Percentiles rank a stretch among this genome's conserved stretches.
Conservation (phyloP, 257 asterid genomes). For the Linaria vulgaris region DNA sequence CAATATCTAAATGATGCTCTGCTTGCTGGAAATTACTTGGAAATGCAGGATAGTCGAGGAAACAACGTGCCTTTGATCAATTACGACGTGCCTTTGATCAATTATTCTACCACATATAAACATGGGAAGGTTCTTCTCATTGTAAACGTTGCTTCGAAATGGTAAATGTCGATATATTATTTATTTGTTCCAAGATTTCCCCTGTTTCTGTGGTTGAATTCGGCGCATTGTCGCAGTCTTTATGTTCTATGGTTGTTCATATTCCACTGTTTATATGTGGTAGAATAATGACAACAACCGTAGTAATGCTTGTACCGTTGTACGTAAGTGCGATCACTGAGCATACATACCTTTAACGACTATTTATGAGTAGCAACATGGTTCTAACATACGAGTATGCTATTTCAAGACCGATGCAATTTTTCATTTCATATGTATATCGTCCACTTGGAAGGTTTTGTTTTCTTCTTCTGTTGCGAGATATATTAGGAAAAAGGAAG, state of each 20-base stretch:
- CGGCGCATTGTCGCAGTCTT: background rate
- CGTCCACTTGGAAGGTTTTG: no score
- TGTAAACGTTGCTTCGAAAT: conserved; percentile 86
- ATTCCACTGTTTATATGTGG: no score
- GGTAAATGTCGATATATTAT: conserved; percentile 44
- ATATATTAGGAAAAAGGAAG: no score
- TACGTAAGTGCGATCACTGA: no score
- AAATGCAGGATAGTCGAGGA: conserved; percentile 67
- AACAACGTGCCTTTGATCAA: conserved; percentile 68
- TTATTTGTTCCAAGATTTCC: conserved; percentile 11
- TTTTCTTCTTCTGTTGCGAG: no score
- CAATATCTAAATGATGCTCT: background rate
- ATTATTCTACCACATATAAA: conserved; percentile 68
- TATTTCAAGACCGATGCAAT: background rate
- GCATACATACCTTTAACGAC: no score
- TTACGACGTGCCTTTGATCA: conserved; percentile 73
- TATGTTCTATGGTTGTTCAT: background rate
- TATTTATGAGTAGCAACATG: no score
- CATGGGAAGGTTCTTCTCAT: conserved; percentile 71
- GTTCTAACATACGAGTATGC: no score
- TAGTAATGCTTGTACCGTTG: no score
- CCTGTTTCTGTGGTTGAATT: no score
- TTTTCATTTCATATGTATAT: background rate
- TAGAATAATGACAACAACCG: no score
- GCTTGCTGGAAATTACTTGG: conserved; percentile 14